Percentiles rank a stretch among this genome's conserved stretches.
Evolutionary conservation across 352 stramenopile genomes (phyloP).

Genomic region (Phytophthora gonapodyides): DNA sequence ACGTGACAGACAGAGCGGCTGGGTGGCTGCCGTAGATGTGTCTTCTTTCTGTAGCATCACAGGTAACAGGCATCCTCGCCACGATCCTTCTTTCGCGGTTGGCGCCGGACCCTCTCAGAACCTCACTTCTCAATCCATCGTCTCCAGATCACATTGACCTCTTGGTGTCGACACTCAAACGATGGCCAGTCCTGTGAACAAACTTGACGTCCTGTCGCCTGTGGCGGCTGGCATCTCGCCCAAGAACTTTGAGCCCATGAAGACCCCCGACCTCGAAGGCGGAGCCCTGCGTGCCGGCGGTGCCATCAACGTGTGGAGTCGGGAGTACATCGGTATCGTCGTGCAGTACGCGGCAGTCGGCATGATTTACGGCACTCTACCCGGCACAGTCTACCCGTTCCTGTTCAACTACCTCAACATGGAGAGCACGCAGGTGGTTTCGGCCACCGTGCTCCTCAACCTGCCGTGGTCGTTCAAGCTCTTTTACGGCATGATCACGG

Average conservation of each 20-base stretch:
- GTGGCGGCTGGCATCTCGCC: constrained; percentile 23
- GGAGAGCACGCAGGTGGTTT: constrained; percentile 44
- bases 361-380: constrained; percentile 47
- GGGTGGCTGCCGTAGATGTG: constrained; percentile 19
- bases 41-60: constrained; percentile 13
- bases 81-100: background rate
- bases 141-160: constrained; percentile 1
- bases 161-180: constrained; percentile 1
- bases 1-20: constrained; percentile 17
- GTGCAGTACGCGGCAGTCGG: constrained; percentile 54
- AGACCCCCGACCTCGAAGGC: constrained; percentile 39
- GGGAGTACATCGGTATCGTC: constrained; percentile 49
- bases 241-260: constrained; percentile 35
- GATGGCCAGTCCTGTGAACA: constrained; percentile 22
- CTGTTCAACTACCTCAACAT: constrained; percentile 57
- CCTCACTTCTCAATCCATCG: constrained; percentile 27
- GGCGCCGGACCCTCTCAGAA: constrained; percentile 10
- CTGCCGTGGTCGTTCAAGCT: constrained; percentile 66
- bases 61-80: background rate
- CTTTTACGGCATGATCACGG: constrained; percentile 56
- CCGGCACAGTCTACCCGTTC: constrained; percentile 51
- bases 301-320: constrained; percentile 37
- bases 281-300: constrained; percentile 47
- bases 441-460: constrained; percentile 43
- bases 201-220: constrained; percentile 28